Evolutionary conservation across 495 filamentous ascomycete genomes (phyloP), one percentile per base, ranked within the genome.

Genomic region (Penicillium mononematosum): DNA sequence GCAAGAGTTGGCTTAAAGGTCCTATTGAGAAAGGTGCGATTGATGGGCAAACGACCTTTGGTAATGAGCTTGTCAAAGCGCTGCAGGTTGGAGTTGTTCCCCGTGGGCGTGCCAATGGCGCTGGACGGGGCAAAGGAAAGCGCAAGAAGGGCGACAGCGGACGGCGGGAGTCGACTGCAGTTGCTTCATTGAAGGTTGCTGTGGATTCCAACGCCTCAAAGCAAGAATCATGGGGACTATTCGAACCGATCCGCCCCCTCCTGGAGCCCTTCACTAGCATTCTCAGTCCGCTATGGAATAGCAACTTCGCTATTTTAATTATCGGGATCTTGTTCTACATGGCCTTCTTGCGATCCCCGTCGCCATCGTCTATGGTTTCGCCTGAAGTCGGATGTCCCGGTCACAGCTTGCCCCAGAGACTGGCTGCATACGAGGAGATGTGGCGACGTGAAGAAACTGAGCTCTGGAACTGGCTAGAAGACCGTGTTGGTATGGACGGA

Each of bases 1-100:
- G 94, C 53, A 99, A 99, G 79, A 96, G 91, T 75, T 99, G 95
- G 94, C 70, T 98, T 39, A 98, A 96, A 78, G 90, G 89, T 50
- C 89, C 94, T 22, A 98, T 98, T 64, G 94, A 98, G 70, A 96
- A 95, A 70, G 92, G 91, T 53, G 90, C 92, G 10, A 92, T 89
- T 59, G 92, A 97, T 51, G 94, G 94, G 27, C 94, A 99, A 70
- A 79, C 77, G 1, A 73, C 85, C 29, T 96, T 95, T 67, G 86
- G 85, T 50, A 90, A 85, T 64, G 88, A 91, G 51, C 70, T 98
- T 2, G 78, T 90, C 44, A 81, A 85, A 10, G 75, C 84, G 34
- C 76, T 98, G n/a, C 89, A 87, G 62, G 75, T 78, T 16, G 88
- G 87, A 36, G 82, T 96, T 45, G 81, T 83, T 36, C 80, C 87